Base-by-base conservation (phyloP, 495 filamentous ascomycete species). In the Penicillium alfredii region DNA sequence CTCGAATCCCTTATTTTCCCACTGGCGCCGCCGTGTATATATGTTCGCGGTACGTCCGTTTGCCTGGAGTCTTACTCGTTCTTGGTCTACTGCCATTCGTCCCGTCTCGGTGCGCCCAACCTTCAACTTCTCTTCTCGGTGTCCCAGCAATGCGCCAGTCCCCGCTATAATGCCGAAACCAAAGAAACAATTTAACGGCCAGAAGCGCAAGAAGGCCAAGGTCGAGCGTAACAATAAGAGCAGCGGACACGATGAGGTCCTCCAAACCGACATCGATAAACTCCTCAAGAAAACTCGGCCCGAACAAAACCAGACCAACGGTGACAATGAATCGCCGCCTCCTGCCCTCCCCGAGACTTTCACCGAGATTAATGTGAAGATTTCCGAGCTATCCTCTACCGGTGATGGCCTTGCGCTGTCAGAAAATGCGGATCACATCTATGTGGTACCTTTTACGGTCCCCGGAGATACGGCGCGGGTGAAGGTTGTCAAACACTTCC, bases 391-490 rank as follows among this genome's bases (percentile, higher is more conserved):
- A 14, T 87, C 88, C 0, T 95, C 88, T n/a, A 92, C 81, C 2
- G 92, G 90, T 4, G 90, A 95, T 51, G 90, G 84, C 1, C 67
- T 97, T 18, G 90, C 84, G 3, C 43, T 79, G 16, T 69, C 75
- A 16, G 64, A 77, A 16, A 74, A 77, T 28, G 75, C 72, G 2
- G 64, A 79, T 27, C 84, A 82, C 55, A 80, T 94, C 46, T 95
- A 84, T 48, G 82, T 93, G 21, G 85, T 97, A 6, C 89, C 92
- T 0, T 97, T 96, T 54, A 74, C 81, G 9, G 71, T 88, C 3
- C 88, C 90, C 3, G 92, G 92, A 4, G 92, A 98, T 63, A 72
- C 64, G 11, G 81, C 82, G 41, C 77, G 73, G 42, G 85, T 80
- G 19, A 94, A 88, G 54, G 74, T 94, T n/a, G 74, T 82, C 49